Conservation (phyloP, 1,284 basidiomycete genomes). For the Leccinum cinnamomeum region DNA sequence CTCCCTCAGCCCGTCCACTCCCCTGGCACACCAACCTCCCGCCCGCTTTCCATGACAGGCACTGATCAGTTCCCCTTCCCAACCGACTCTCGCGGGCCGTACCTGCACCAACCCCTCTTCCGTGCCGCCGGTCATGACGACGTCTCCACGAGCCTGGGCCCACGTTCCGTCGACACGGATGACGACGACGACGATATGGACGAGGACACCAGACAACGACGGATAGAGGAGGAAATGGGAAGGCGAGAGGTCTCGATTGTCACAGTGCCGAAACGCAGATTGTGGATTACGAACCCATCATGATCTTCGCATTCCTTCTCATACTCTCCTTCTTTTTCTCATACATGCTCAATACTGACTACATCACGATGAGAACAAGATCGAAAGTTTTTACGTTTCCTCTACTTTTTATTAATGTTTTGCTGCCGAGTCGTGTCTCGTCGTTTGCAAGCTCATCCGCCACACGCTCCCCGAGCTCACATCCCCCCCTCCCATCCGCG, state of each 20-base stretch:
- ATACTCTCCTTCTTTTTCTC: conserved; percentile 5
- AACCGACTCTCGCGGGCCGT: conserved; percentile 49
- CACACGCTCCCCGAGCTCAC: background rate
- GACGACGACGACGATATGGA: conserved; percentile 70
- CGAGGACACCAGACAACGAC: conserved; percentile 65
- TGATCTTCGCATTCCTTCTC: conserved; percentile 16
- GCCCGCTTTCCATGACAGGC: conserved; percentile 40
- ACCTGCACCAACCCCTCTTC: conserved; percentile 60
- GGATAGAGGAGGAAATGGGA: conserved; percentile 77
- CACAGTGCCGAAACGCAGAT: conserved; percentile 71
- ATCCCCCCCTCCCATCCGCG: conserved; percentile 5
- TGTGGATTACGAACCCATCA: conserved; percentile 70
- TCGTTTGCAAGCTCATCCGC: conserved; percentile 13
- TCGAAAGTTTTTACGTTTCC: conserved; percentile 7
- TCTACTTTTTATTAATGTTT: conserved; percentile 19
- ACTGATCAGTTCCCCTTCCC: conserved; percentile 50
- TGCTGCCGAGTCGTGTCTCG: conserved; percentile 16
- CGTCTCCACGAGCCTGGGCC: conserved; percentile 38
- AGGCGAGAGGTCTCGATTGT: conserved; percentile 78
- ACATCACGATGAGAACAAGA: conserved; percentile 15
- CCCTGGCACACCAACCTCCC: conserved; percentile 34
- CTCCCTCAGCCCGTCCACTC: conserved; percentile 24
- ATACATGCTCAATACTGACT: conserved; percentile 27
- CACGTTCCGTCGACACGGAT: conserved; percentile 50
- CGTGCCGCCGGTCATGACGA: conserved; percentile 52